phyloP scores from a whole-genome alignment of 208 protist genomes.

The Trypanosoma scelopori region DNA sequence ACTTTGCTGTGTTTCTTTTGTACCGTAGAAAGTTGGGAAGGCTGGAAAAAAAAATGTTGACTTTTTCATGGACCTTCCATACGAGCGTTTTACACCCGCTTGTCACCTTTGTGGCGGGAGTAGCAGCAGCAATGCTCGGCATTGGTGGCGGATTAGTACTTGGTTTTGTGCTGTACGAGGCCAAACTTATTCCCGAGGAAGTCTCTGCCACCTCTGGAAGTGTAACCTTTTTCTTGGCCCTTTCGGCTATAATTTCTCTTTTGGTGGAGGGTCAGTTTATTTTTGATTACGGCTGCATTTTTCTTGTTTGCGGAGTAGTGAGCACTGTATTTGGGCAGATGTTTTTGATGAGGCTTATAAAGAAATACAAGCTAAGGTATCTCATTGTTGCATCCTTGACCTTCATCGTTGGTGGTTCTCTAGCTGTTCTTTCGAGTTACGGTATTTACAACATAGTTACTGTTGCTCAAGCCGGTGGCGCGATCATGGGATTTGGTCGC shows the following conservation, averaged over 20 bases:
- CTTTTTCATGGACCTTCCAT: slow-evolving; percentile 58
- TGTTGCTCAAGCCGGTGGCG: slow-evolving; percentile 31
- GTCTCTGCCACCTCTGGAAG: slow-evolving; percentile 70
- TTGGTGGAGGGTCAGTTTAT: slow-evolving; percentile 55
- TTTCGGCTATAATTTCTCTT: slow-evolving; percentile 53
- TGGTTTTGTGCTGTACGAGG: slow-evolving; percentile 83
- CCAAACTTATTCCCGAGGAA: slow-evolving; percentile 68
- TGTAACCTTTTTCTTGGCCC: slow-evolving; percentile 83
- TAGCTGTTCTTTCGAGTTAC: slow-evolving; percentile 61
- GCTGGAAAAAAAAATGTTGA: slow-evolving; percentile 33
- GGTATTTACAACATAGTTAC: slow-evolving; percentile 73
- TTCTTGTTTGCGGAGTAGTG: slow-evolving; percentile 58
- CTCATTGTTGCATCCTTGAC: slow-evolving; percentile 68
- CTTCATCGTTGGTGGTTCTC: slow-evolving; percentile 65
- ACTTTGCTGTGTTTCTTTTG: slow-evolving; percentile 41
- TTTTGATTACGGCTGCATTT: slow-evolving; percentile 60
- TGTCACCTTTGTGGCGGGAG: slow-evolving; percentile 70
- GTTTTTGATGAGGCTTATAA: slow-evolving; percentile 77
- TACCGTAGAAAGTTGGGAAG: slow-evolving; percentile 36
- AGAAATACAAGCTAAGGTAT: slow-evolving; percentile 49
- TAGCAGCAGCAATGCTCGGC: slow-evolving; percentile 74
- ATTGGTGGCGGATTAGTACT: slow-evolving; percentile 85
- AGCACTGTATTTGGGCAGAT: slow-evolving; percentile 69
- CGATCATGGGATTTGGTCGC: slow-evolving; percentile 51
- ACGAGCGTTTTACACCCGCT: slow-evolving; percentile 63